phyloP scores from a whole-genome alignment of 495 filamentous ascomycete species.

The Penicillium ochrochloron region DNA sequence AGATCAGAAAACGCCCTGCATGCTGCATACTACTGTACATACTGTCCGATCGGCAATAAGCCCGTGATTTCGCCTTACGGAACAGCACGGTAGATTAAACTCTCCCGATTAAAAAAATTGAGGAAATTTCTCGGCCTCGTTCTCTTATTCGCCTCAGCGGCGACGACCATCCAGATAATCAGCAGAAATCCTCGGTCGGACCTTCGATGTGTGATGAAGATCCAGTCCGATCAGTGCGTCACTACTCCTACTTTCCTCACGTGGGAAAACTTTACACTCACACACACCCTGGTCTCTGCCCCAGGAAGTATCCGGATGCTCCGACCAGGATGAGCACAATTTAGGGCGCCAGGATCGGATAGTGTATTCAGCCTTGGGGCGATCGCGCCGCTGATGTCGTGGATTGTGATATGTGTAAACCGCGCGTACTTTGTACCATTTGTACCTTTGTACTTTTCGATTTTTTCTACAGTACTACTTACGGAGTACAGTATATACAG shows the following conservation, averaged over 20 bases:
- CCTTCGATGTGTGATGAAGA: neutral
- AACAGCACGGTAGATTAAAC: neutral
- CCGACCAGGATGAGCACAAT: conserved; percentile 1
- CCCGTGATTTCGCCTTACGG: neutral
- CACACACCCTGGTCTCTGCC: neutral
- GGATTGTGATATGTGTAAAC: neutral
- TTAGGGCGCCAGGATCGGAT: conserved; percentile 2
- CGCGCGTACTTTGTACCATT: neutral
- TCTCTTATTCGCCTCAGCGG: neutral
- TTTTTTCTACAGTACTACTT: too few relatives aligned
- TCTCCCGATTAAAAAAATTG: neutral
- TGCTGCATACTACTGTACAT: neutral
- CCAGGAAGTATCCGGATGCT: conserved; percentile 1
- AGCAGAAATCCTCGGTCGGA: neutral
- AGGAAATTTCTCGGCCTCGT: conserved; percentile 1
- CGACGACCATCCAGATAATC: neutral
- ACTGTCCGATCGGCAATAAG: neutral
- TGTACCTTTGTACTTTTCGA: neutral
- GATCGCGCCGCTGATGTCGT: conserved; percentile 34
- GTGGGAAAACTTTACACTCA: conserved; percentile 5
- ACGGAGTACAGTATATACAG: too few relatives aligned
- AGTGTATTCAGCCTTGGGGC: conserved; percentile 24
- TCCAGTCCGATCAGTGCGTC: conserved; percentile 5
- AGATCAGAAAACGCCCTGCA: neutral
- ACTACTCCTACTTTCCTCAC: conserved; percentile 3